Evolutionary conservation across 2,329 filamentous ascomycete genomes (phyloP).

Genomic region (Penicillium sp.): DNA sequence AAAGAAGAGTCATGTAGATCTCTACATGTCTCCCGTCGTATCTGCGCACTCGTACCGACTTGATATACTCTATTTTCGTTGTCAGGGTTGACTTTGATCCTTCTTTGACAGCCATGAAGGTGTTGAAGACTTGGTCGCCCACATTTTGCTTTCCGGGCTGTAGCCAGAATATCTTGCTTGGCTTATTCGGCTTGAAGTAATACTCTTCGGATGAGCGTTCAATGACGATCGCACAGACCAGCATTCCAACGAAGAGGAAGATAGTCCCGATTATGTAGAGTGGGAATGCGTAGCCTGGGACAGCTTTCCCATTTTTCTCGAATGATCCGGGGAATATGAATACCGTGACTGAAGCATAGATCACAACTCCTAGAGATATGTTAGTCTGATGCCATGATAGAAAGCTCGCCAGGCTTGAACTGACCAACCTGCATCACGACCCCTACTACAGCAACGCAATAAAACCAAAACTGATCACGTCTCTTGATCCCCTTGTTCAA

Average conservation of each 20-base stretch:
- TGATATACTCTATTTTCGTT: constrained; percentile 34
- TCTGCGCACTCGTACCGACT: constrained; percentile 33
- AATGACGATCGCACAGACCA: constrained; percentile 44
- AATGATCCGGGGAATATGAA: constrained; percentile 37
- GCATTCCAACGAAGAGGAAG: constrained; percentile 43
- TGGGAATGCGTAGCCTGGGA: constrained; percentile 42
- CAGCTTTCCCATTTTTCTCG: constrained; percentile 32
- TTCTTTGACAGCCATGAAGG: constrained; percentile 43
- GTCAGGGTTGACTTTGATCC: constrained; percentile 21
- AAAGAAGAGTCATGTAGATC: constrained; percentile 32
- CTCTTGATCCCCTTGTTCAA: constrained; percentile 45
- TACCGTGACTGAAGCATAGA: constrained; percentile 40
- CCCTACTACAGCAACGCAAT: constrained; percentile 37
- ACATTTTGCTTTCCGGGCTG: constrained; percentile 47
- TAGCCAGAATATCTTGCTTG: constrained; percentile 46
- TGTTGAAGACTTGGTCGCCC: constrained; percentile 48
- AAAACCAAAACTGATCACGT: constrained; percentile 39
- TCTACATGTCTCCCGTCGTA: constrained; percentile 23
- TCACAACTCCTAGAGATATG: constrained; percentile 31
- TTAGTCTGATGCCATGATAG: background rate
- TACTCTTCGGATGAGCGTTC: constrained; percentile 40
- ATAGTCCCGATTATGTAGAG: constrained; percentile 42
- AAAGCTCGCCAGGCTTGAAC: background rate
- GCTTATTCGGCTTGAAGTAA: constrained; percentile 31
- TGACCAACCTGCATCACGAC: constrained; percentile 38